A percentile compares a stretch with the other conserved stretches of the same genome.
phyloP scores from a whole-genome alignment of 2,329 filamentous ascomycete species.

The Diaporthe citri region DNA sequence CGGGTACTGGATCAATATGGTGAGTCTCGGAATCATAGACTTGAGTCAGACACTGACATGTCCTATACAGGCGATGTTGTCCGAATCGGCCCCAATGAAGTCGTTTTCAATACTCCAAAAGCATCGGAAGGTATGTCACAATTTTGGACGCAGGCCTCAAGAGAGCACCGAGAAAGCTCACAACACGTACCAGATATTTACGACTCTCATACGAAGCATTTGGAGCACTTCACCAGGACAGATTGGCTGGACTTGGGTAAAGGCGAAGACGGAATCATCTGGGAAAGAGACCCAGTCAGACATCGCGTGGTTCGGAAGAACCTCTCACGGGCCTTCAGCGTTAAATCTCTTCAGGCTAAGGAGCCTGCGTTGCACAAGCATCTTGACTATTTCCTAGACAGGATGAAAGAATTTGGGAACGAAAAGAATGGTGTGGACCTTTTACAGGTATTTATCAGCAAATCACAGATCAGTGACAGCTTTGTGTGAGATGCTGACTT shows the following conservation, averaged over 20 bases:
- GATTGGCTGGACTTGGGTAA: conserved; percentile 8
- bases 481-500: neutral
- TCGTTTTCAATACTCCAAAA: conserved; percentile 21
- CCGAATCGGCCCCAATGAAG: conserved; percentile 26
- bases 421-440: neutral
- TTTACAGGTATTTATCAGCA: neutral
- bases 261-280: neutral
- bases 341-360: neutral
- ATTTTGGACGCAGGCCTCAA: neutral
- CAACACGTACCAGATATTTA: neutral
- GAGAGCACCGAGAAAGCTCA: neutral
- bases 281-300: conserved; percentile 4
- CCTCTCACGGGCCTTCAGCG: neutral
- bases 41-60: neutral
- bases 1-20: conserved; percentile 6
- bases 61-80: neutral
- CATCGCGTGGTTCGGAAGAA: conserved; percentile 9
- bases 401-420: neutral
- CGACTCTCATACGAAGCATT: neutral
- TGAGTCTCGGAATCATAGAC: neutral
- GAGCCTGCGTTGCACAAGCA: conserved; percentile 19
- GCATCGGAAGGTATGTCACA: neutral
- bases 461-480: neutral
- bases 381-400: neutral
- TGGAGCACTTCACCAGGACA: conserved; percentile 29